Conservation (phyloP, 2,329 filamentous ascomycete species). For the Diplodia intermedia region DNA sequence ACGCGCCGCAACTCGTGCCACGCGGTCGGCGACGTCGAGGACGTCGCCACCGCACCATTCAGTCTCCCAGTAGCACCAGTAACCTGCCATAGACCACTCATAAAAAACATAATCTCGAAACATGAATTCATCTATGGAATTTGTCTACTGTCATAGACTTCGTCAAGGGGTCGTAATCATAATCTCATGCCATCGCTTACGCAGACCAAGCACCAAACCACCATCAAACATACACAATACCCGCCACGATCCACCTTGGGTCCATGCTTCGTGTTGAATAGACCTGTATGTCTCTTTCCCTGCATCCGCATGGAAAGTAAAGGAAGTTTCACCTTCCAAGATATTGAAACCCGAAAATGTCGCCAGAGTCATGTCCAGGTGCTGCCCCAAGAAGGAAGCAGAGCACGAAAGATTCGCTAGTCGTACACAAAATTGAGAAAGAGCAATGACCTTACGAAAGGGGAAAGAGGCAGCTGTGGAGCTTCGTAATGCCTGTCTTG, state of each 20-base stretch:
- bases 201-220: background rate
- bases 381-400: background rate
- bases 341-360: background rate
- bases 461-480: constrained; percentile 11
- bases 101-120: background rate
- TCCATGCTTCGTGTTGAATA: background rate
- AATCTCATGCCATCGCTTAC: background rate
- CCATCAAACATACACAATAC: background rate
- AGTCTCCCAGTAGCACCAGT: no score
- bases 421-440: background rate
- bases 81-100: no score
- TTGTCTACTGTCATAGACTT: background rate
- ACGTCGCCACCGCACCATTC: no score
- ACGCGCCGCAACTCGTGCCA: no score
- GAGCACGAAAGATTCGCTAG: background rate
- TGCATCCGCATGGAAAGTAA: background rate
- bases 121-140: background rate
- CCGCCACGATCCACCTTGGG: background rate
- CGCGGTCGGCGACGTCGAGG: no score
- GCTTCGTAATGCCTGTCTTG: constrained; percentile 14
- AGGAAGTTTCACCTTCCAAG: background rate
- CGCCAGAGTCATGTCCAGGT: background rate
- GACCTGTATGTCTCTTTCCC: background rate
- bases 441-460: background rate
- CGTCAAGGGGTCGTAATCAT: background rate